Percentiles rank a stretch among this genome's conserved stretches.
Conservation (phyloP, 805 yeast genomes). For the Candida rishiriensis region DNA sequence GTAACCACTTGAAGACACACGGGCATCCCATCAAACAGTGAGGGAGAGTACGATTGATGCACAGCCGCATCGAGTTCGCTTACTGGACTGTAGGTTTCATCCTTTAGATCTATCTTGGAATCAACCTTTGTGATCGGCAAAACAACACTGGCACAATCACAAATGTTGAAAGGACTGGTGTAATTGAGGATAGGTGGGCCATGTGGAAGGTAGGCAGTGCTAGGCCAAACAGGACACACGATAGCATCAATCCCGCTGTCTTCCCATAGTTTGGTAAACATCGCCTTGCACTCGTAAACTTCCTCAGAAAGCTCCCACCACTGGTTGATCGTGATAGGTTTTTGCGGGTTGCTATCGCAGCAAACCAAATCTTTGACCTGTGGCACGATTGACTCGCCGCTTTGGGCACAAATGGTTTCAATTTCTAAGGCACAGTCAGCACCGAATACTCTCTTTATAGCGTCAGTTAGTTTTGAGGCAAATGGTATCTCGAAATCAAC, state of each 20-base stretch:
- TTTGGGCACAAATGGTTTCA: slow-evolving; percentile 10
- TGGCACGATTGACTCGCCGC: slow-evolving; percentile 23
- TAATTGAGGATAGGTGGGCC: slow-evolving; percentile 34
- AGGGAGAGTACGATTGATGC: slow-evolving; percentile 40
- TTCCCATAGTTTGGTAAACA: slow-evolving; percentile 33
- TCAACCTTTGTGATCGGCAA: slow-evolving; percentile 59
- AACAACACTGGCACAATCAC: slow-evolving; percentile 47
- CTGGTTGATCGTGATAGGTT: slow-evolving; percentile 17
- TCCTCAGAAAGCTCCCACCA: slow-evolving; percentile 39
- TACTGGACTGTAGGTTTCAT: slow-evolving; percentile 25
- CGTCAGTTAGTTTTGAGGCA: slow-evolving; percentile 25
- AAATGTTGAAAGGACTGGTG: slow-evolving; percentile 47
- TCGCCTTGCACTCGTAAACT: slow-evolving; percentile 30
- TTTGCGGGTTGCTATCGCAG: background rate
- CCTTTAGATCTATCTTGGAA: slow-evolving; percentile 31
- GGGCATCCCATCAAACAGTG: slow-evolving; percentile 53
- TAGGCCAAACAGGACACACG: slow-evolving; percentile 41
- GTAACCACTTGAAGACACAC: slow-evolving; percentile 64
- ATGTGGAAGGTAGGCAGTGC: slow-evolving; percentile 33
- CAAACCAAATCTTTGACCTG: slow-evolving; percentile 4
- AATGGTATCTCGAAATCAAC: slow-evolving; percentile 44
- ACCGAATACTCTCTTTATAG: slow-evolving; percentile 32
- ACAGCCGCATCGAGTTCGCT: slow-evolving; percentile 42
- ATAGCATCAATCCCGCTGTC: slow-evolving; percentile 35
- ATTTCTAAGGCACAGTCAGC: slow-evolving; percentile 39